These are phyloP conservation scores for Fraxinus nigra DNA, from an alignment of 305 asterid species.

Conservation along the genomic window DNA sequence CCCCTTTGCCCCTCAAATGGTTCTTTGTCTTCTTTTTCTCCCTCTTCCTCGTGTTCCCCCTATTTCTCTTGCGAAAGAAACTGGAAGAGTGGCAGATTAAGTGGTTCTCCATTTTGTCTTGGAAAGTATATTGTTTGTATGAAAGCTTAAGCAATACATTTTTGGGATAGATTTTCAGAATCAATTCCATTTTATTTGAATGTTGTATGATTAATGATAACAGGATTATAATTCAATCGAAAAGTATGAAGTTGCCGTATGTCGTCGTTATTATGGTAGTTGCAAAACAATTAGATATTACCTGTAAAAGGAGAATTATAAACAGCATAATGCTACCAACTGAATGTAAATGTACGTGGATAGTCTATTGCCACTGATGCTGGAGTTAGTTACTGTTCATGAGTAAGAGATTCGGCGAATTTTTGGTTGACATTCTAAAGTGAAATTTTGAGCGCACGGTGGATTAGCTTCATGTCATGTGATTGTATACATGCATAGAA, in stretches of 20 bases:
- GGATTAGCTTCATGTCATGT: background rate
- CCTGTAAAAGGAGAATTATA: background rate
- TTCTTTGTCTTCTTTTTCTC: background rate
- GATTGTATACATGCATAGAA: background rate
- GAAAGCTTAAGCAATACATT: background rate
- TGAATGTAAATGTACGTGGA: background rate
- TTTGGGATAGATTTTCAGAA: background rate
- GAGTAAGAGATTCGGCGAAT: background rate
- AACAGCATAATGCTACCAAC: background rate
- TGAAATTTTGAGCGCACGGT: background rate
- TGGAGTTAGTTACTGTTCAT: background rate
- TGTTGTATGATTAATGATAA: background rate
- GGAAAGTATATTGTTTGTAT: background rate
- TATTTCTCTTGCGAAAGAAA: background rate
- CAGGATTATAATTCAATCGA: background rate
- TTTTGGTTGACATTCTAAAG: background rate
- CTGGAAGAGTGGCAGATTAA: background rate
- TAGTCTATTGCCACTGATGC: background rate
- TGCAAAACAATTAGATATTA: background rate
- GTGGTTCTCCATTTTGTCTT: background rate
- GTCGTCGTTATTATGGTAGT: background rate
- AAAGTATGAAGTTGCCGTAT: background rate
- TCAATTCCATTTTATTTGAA: background rate
- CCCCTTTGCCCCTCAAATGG: constrained; percentile 2
- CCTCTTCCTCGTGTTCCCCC: background rate